Conservation (phyloP, 208 protist genomes). For the Trypanosoma scelopori region DNA sequence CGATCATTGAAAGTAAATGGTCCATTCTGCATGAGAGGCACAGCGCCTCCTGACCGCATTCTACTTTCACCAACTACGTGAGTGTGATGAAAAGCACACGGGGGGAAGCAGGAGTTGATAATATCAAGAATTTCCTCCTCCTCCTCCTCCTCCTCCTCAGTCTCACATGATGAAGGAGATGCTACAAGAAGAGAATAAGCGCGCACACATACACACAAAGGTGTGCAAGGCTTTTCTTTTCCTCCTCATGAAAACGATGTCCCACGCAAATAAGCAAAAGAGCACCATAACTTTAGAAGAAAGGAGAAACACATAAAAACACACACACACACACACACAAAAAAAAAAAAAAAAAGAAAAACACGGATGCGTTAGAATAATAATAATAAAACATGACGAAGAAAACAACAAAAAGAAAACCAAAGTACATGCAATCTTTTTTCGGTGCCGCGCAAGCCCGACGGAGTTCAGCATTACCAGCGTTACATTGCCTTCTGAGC, state of each 20-base stretch:
- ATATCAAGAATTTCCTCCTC: not conserved
- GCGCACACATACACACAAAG: too few relatives aligned
- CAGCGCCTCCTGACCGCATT: constrained; percentile 2
- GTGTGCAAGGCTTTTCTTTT: too few relatives aligned
- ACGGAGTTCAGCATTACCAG: not conserved
- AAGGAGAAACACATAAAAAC: constrained; percentile 5
- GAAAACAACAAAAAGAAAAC: constrained; percentile 6
- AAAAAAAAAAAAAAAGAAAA: constrained; percentile 20
- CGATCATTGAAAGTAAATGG: constrained; percentile 10
- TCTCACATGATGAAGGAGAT: too few relatives aligned
- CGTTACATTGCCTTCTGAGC: not conserved
- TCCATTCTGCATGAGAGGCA: constrained; percentile 13
- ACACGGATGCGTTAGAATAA: not conserved
- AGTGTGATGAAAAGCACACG: not conserved
- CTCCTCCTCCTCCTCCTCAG: not conserved
- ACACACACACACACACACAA: constrained; percentile 8
- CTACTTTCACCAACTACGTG: not conserved
- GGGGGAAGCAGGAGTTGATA: not conserved
- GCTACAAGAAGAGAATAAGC: too few relatives aligned
- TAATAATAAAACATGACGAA: not conserved
- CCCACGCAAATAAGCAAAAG: not conserved
- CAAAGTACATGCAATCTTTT: not conserved
- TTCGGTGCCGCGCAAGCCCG: not conserved
- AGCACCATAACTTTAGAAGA: not conserved
- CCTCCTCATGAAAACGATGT: not conserved